A percentile compares a stretch with the other conserved stretches of the same genome.
Conservation (phyloP, 2,329 filamentous ascomycete genomes). For the Verticillium longisporum region DNA sequence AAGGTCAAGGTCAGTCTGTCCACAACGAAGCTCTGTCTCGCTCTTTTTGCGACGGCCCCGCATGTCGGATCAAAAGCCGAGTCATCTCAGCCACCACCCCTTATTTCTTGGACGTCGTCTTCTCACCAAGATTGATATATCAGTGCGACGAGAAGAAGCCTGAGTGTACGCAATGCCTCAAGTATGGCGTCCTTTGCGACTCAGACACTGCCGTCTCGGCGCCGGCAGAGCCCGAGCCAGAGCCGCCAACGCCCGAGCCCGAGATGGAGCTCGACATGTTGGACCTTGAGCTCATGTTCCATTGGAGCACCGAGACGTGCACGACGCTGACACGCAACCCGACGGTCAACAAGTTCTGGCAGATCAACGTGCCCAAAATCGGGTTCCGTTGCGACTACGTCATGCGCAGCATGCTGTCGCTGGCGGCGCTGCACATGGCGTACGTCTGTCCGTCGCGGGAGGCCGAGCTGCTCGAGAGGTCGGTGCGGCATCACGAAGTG, state of each 20-base stretch:
- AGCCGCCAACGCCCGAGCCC: neutral
- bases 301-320: conserved; percentile 41
- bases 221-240: neutral
- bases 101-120: neutral
- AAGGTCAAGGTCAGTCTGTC: conserved; percentile 29
- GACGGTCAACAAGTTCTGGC: conserved; percentile 36
- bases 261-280: conserved; percentile 24
- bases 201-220: conserved; percentile 10
- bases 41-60: neutral
- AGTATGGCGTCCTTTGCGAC: conserved; percentile 30
- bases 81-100: neutral
- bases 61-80: neutral
- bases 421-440: conserved; percentile 42
- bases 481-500: conserved; percentile 19
- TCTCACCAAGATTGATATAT: conserved; percentile 6
- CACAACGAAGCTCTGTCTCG: neutral
- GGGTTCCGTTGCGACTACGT: conserved; percentile 40
- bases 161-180: conserved; percentile 31
- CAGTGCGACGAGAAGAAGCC: conserved; percentile 33
- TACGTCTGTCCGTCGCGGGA: conserved; percentile 15
- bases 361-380: conserved; percentile 35
- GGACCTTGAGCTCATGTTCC: conserved; percentile 46
- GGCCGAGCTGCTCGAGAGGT: conserved; percentile 7
- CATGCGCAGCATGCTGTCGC: conserved; percentile 39
- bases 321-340: conserved; percentile 36